A percentile compares a stretch with the other conserved stretches of the same genome.
Evolutionary conservation across 345 rosid genomes (phyloP).

Genomic region (Laguncularia racemosa): DNA sequence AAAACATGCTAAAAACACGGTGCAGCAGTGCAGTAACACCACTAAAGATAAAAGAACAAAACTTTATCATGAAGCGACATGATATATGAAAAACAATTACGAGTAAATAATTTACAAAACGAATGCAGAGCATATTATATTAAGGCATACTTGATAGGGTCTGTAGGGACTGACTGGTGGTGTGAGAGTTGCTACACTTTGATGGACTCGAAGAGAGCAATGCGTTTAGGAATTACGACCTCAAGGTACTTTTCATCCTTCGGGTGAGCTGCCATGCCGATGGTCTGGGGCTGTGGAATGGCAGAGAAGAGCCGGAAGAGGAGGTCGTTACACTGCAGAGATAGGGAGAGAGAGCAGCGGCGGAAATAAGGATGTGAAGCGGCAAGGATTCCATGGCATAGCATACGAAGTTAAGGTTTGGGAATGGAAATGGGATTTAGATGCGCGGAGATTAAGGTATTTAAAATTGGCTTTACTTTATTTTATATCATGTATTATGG

Average conservation of each 20-base stretch:
- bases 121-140: no score
- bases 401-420: slow-evolving; percentile 4
- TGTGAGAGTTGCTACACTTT: slow-evolving; percentile 49
- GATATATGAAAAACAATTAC: no score
- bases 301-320: slow-evolving; percentile 17
- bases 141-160: slow-evolving; percentile 53
- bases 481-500: no score
- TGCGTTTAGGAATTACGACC: slow-evolving; percentile 55
- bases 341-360: slow-evolving; percentile 17
- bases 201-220: slow-evolving; percentile 58
- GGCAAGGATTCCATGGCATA: slow-evolving; percentile 19
- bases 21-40: no score
- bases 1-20: no score
- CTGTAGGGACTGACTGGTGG: slow-evolving; percentile 52
- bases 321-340: slow-evolving; percentile 10
- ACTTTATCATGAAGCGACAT: no score
- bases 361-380: slow-evolving; percentile 22
- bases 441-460: no score
- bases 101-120: no score
- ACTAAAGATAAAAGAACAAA: no score
- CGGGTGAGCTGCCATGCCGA: slow-evolving; percentile 44
- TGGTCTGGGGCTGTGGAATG: slow-evolving; percentile 8
- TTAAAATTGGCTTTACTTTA: no score
- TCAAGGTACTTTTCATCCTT: slow-evolving; percentile 61
- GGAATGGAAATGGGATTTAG: no score